Conservation (phyloP, 768 basidiomycete genomes). For the Leccinum olivaceopallidum region DNA sequence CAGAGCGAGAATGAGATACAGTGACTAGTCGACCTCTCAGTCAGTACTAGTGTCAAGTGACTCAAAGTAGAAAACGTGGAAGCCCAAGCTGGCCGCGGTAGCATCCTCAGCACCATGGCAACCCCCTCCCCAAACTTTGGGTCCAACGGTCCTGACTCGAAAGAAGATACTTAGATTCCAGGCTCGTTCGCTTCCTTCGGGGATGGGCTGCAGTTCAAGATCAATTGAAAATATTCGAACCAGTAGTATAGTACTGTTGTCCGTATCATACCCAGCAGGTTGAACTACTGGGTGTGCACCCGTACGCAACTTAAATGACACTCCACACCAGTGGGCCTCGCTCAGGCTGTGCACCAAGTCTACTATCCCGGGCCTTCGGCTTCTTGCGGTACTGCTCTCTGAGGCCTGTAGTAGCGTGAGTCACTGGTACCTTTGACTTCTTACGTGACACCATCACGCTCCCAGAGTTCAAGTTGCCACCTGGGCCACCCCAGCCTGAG, state of each 20-base stretch:
- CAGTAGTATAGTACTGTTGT: neutral
- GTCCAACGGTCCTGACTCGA: neutral
- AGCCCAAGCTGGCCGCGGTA: neutral
- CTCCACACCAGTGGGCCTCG: no score
- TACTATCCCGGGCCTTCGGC: no score
- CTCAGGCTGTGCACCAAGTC: no score
- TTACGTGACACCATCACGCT: no score
- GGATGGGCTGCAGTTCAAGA: neutral
- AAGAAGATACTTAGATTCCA: neutral
- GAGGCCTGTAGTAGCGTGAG: no score
- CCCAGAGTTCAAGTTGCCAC: no score
- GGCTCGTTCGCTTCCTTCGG: neutral
- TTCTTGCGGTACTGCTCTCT: no score
- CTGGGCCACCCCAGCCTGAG: no score
- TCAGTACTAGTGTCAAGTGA: conserved; percentile 4
- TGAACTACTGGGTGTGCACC: no score
- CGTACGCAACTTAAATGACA: no score
- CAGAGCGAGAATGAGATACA: conserved; percentile 10
- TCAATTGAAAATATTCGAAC: neutral
- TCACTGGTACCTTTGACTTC: no score
- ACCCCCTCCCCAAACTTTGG: neutral
- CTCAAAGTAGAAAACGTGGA: conserved; percentile 1
- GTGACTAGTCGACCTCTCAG: conserved; percentile 8
- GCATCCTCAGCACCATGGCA: neutral
- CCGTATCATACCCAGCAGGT: no score